Percentiles rank a stretch among this genome's conserved stretches.
phyloP scores from a whole-genome alignment of 2,329 filamentous ascomycete genomes.

The Ophiostoma himal-ulmi region DNA sequence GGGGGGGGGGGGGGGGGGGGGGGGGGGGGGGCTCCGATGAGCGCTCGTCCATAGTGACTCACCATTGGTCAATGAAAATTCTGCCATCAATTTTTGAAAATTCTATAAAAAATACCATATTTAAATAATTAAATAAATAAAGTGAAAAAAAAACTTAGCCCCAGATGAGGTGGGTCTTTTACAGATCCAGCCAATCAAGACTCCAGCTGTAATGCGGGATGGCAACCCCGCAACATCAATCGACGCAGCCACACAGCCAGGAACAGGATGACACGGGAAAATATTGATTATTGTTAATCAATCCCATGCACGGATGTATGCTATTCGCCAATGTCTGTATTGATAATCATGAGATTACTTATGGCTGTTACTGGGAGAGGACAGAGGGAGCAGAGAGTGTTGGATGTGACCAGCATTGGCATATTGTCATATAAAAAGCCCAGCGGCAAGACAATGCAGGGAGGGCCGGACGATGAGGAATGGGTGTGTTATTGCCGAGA shows the following conservation, averaged over 20 bases:
- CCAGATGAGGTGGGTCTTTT: background rate
- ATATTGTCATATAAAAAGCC: no score
- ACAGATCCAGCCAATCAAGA: background rate
- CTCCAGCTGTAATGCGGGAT: slow-evolving; percentile 2
- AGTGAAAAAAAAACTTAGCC: background rate
- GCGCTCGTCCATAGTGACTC: slow-evolving; percentile 24
- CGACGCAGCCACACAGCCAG: slow-evolving; percentile 9
- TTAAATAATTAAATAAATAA: background rate
- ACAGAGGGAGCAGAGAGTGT: no score
- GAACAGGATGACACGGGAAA: background rate
- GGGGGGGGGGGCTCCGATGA: slow-evolving; percentile 21
- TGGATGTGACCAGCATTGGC: no score
- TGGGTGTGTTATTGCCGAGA: background rate
- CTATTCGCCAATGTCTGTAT: background rate
- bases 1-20: slow-evolving; percentile 10
- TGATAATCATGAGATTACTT: background rate
- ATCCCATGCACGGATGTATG: background rate
- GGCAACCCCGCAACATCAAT: slow-evolving; percentile 12
- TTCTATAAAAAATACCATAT: background rate
- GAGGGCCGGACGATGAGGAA: background rate
- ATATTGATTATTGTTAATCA: background rate
- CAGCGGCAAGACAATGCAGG: background rate
- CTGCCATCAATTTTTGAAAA: slow-evolving; percentile 12
- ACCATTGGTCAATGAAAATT: slow-evolving; percentile 27
- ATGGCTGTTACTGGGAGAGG: background rate